Base-by-base conservation (phyloP, 345 rosid species). In the Litchi chinensis region DNA sequence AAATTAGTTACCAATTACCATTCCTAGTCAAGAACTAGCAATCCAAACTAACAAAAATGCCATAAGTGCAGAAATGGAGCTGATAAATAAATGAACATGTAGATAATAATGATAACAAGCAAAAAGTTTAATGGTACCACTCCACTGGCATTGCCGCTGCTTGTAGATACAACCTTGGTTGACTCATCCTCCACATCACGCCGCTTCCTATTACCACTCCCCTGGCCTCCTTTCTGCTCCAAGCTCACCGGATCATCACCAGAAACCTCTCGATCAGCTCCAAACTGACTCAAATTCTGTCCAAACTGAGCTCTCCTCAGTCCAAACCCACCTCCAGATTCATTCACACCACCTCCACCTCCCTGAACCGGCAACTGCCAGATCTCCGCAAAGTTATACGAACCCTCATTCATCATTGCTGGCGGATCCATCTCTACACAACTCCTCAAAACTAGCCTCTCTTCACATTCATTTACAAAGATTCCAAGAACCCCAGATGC, bases 361-460 rank as follows among this genome's bases (percentile, higher is more conserved):
- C 88, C 91, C 79, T 81, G 88, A 43, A 89, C 59, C 77, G 92
- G 89, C 76, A 87, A 88, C 83, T 81, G 95, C 98, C 94, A 94
- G 93, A 93, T 89, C 96, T 93, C 98, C 48, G 91, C 74, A 68
- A 90, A 77, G 78, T 82, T 86, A 79, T 80, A 90, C 39, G 88
- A 77, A 65, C 85, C 90, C 76, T 84, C 91, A 74, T 84, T 88
- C 83, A 90, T 87, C 89, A 90, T 84, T 70, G 85, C 89, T 2
- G 90, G 89, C 56, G 95, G 92, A 92, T 92, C 98, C 98, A 94
- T 92, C 24, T 40, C 56, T 41, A 37, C 24, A 62, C 8, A 12
- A 16, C 56, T 28, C 48, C 5, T 32, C 63, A 37, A 75, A 74
- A 41, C 7, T 2, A 24, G 26, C 15, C 56, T 50, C 16, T 44